Evolutionary conservation across 768 basidiomycete genomes (phyloP).

Genomic region (Macrolepiota dolichaula): DNA sequence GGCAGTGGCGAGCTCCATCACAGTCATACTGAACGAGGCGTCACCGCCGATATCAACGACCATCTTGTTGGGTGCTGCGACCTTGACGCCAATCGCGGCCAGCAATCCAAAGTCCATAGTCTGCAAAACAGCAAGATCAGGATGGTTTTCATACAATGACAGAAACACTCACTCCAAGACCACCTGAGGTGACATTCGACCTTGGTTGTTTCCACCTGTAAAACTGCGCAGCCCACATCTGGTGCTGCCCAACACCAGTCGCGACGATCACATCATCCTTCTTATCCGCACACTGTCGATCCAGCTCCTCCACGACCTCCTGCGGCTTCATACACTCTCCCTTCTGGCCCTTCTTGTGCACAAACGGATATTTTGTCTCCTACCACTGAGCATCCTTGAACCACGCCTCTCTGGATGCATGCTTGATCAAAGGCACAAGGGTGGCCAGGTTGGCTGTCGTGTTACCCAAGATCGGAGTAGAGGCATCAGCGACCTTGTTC

Average conservation of each 20-base stretch:
- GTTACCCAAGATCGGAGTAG: constrained; percentile 92
- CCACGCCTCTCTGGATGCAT: constrained; percentile 71
- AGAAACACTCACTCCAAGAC: constrained; percentile 72
- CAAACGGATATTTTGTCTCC: constrained; percentile 91
- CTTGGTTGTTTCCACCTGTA: constrained; percentile 89
- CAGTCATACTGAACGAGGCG: constrained; percentile 98
- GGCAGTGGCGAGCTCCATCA: constrained; percentile 97
- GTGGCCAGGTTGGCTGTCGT: constrained; percentile 79
- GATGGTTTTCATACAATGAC: constrained; percentile 3
- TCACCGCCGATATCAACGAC: constrained; percentile 98
- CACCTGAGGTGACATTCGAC: constrained; percentile 90
- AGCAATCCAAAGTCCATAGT: constrained; percentile 99
- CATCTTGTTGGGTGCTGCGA: constrained; percentile 88
- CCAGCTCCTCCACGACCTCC: constrained; percentile 92
- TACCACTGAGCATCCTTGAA: constrained; percentile 77
- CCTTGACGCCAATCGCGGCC: constrained; percentile 93
- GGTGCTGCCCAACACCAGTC: too few relatives aligned
- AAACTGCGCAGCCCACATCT: constrained; percentile 99
- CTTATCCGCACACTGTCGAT: constrained; percentile 68
- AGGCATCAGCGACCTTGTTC: constrained; percentile 88
- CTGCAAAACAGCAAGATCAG: constrained; percentile 30
- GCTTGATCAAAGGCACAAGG: constrained; percentile 76
- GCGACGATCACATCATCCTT: constrained; percentile 87
- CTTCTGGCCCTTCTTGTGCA: constrained; percentile 62
- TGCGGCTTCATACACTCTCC: constrained; percentile 89